Evolutionary conservation across 2,329 filamentous ascomycete genomes (phyloP).

Genomic region (Paraphaeosphaeria sporulosa): DNA sequence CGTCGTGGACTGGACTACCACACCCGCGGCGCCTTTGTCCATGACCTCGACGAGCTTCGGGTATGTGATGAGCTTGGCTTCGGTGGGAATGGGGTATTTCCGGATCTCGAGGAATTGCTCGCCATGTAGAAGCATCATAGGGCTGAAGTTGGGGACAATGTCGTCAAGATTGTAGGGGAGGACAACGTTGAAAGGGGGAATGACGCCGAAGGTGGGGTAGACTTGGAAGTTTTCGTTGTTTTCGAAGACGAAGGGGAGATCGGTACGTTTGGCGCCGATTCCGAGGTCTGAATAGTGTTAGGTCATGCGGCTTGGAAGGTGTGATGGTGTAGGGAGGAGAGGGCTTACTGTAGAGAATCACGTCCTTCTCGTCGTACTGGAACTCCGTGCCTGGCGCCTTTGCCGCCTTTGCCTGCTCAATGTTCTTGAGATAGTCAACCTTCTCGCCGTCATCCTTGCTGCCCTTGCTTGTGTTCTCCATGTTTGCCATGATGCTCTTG

Average conservation of each 20-base stretch:
- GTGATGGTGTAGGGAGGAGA: not conserved
- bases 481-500: conserved; percentile 83
- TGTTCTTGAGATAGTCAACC: conserved; percentile 75
- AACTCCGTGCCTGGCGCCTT: conserved; percentile 78
- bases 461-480: conserved; percentile 72
- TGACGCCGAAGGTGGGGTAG: conserved; percentile 92
- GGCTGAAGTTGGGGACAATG: conserved; percentile 93
- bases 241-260: conserved; percentile 90
- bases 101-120: conserved; percentile 97
- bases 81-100: conserved; percentile 89
- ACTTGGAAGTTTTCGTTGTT: conserved; percentile 91
- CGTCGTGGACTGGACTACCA: conserved; percentile 80
- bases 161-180: conserved; percentile 81
- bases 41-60: conserved; percentile 90
- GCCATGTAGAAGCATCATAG: conserved; percentile 98
- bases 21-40: conserved; percentile 90
- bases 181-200: conserved; percentile 89
- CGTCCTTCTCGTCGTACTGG: conserved; percentile 83
- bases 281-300: conserved; percentile 69
- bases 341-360: conserved; percentile 80
- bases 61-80: conserved; percentile 76
- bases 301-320: conserved; percentile 9
- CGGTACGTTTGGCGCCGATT: conserved; percentile 87
- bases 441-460: conserved; percentile 62
- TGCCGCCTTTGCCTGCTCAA: conserved; percentile 76